These are phyloP conservation scores for Piper betle DNA, from an alignment of 164 flowering plant species.

Conservation along the genomic window DNA sequence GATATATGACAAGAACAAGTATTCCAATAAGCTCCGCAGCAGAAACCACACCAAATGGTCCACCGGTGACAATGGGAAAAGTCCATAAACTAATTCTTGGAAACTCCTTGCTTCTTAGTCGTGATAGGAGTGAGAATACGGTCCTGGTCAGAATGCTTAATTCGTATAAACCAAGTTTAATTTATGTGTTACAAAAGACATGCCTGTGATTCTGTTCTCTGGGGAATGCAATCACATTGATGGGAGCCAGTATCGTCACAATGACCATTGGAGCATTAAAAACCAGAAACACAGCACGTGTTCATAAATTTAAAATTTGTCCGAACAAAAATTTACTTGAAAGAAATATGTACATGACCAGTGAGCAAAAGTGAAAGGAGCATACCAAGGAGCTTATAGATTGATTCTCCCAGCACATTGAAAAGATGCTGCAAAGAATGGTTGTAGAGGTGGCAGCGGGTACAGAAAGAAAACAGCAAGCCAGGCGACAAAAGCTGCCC, in stretches of 20 bases:
- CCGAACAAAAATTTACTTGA: not conserved
- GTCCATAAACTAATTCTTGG: not conserved
- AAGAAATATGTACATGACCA: not conserved
- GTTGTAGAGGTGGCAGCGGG: constrained; percentile 26
- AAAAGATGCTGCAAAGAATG: constrained; percentile 14
- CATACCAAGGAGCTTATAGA: constrained; percentile 58
- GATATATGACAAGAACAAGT: not conserved
- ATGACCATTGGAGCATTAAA: constrained; percentile 62
- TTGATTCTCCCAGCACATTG: constrained; percentile 14
- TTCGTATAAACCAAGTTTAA: too few relatives aligned
- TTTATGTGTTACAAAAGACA: too few relatives aligned
- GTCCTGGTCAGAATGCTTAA: too few relatives aligned
- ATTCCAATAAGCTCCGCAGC: too few relatives aligned
- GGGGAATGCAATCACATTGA: constrained; percentile 29
- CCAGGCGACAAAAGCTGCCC: constrained; percentile 55
- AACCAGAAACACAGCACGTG: constrained; percentile 53
- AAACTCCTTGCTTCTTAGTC: too few relatives aligned
- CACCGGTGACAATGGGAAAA: not conserved
- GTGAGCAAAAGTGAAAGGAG: not conserved
- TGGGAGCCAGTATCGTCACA: constrained; percentile 40
- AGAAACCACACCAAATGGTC: not conserved
- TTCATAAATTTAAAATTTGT: constrained; percentile 5
- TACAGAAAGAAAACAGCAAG: constrained; percentile 34
- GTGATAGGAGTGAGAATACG: too few relatives aligned
- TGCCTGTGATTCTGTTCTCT: constrained; percentile 15